These are phyloP conservation scores for Saccharum officinarum DNA, from an alignment of 176 grass and related monocot species.

Conservation along the genomic window DNA sequence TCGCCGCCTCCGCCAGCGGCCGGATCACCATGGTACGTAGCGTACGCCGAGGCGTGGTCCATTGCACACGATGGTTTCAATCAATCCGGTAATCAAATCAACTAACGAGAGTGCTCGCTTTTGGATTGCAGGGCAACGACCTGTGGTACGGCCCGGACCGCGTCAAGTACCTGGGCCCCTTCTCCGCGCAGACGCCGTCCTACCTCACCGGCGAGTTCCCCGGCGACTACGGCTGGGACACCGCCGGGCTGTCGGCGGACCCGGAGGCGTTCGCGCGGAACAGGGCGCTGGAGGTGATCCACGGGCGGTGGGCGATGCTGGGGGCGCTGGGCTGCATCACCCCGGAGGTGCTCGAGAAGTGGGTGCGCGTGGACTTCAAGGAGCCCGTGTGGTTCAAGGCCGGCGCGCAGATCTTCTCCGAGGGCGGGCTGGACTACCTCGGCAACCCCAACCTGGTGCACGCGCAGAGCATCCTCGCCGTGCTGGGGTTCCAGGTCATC, in stretches of 20 bases:
- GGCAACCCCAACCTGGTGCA: constrained; percentile 98
- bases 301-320: constrained; percentile 93
- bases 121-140: constrained; percentile 57
- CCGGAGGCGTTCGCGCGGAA: constrained; percentile 91
- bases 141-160: constrained; percentile 90
- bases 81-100: not conserved
- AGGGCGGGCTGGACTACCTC: constrained; percentile 95
- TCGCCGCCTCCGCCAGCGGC: constrained; percentile 54
- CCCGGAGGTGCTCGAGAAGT: constrained; percentile 84
- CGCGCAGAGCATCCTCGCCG: constrained; percentile 96
- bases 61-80: not conserved
- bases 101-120: not conserved
- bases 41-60: not conserved
- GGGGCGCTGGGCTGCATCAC: constrained; percentile 92
- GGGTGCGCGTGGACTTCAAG: constrained; percentile 93
- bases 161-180: constrained; percentile 90
- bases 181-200: constrained; percentile 87
- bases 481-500: constrained; percentile 81
- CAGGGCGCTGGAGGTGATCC: constrained; percentile 95
- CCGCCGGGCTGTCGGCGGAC: constrained; percentile 87
- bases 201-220: constrained; percentile 94
- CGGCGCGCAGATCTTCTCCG: constrained; percentile 94
- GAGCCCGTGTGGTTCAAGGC: constrained; percentile 99
- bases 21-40: constrained; percentile 74
- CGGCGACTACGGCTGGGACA: constrained; percentile 97